A percentile compares a stretch with the other conserved stretches of the same genome.
These are phyloP conservation scores for Cinchona pubescens DNA, from an alignment of 257 asterid species.

Conservation along the genomic window DNA sequence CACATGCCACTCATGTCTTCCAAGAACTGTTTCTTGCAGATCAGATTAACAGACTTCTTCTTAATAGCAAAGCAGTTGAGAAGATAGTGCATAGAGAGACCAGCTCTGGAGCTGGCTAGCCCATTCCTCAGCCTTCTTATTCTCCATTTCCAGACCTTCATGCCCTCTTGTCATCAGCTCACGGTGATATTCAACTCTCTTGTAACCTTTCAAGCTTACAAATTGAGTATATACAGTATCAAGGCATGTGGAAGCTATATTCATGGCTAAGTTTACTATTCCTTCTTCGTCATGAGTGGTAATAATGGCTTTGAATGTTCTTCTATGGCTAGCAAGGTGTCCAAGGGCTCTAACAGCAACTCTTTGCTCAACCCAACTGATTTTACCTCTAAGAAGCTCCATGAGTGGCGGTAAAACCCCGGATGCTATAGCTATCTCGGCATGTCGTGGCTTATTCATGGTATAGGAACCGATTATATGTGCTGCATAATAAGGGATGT, in stretches of 20 bases:
- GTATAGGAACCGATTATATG: slow-evolving; percentile 38
- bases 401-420: slow-evolving; percentile 24
- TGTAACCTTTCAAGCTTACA: slow-evolving; percentile 13
- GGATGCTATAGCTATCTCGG: slow-evolving; percentile 28
- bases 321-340: slow-evolving; percentile 29
- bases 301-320: slow-evolving; percentile 18
- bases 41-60: slow-evolving; percentile 12
- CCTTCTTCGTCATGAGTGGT: slow-evolving; percentile 15
- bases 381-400: slow-evolving; percentile 26
- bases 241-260: slow-evolving; percentile 25
- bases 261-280: slow-evolving; percentile 17
- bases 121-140: slow-evolving; percentile 30
- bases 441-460: slow-evolving; percentile 23
- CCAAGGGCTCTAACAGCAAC: slow-evolving; percentile 38
- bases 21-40: slow-evolving; percentile 21
- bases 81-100: slow-evolving; percentile 30
- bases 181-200: slow-evolving; percentile 24
- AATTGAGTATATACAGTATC: slow-evolving; percentile 14
- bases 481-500: slow-evolving; percentile 33
- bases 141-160: slow-evolving; percentile 21
- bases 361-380: slow-evolving; percentile 40
- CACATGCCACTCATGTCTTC: slow-evolving; percentile 23
- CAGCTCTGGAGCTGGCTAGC: slow-evolving; percentile 32
- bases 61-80: slow-evolving; percentile 28
- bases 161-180: slow-evolving; percentile 14